Percentiles rank a stretch among this genome's conserved stretches.
phyloP scores from a whole-genome alignment of 2,329 filamentous ascomycete genomes.

The Fusarium zealandicum region DNA sequence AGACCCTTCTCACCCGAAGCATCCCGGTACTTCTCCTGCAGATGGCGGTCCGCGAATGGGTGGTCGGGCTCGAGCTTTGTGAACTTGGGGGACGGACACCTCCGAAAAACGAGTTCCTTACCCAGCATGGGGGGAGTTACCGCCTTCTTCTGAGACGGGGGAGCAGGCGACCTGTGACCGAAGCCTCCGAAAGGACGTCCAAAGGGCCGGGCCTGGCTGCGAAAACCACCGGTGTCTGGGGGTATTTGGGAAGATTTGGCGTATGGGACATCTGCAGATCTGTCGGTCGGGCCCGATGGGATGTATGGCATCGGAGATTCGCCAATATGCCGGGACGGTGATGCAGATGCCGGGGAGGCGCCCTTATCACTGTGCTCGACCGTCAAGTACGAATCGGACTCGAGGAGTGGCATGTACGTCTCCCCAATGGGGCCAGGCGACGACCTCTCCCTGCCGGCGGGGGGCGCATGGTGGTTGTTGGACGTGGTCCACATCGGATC shows the following conservation, averaged over 20 bases:
- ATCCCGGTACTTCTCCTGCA: constrained; percentile 60
- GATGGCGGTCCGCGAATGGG: constrained; percentile 58
- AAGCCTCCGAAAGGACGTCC: constrained; percentile 55
- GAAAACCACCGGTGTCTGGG: constrained; percentile 52
- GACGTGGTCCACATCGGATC: constrained; percentile 53
- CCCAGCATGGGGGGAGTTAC: constrained; percentile 88
- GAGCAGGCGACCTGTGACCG: constrained; percentile 44
- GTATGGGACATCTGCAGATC: constrained; percentile 32
- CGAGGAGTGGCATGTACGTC: constrained; percentile 36
- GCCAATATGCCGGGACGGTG: constrained; percentile 30
- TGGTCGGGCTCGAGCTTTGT: constrained; percentile 85
- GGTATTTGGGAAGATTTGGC: constrained; percentile 46
- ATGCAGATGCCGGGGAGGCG: constrained; percentile 26
- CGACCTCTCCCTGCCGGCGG: constrained; percentile 38
- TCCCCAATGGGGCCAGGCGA: constrained; percentile 42
- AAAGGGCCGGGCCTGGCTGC: constrained; percentile 48
- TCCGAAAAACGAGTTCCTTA: constrained; percentile 78
- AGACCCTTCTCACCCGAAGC: constrained; percentile 68
- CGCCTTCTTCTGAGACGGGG: constrained; percentile 54
- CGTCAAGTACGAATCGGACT: constrained; percentile 32
- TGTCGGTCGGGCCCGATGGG: constrained; percentile 31
- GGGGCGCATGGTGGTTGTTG: constrained; percentile 38
- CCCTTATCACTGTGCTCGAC: constrained; percentile 34
- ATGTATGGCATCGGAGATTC: constrained; percentile 40
- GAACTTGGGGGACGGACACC: constrained; percentile 81